These are phyloP conservation scores for Elongisporangium anandrum DNA, from an alignment of 352 stramenopile species.

Conservation along the genomic window DNA sequence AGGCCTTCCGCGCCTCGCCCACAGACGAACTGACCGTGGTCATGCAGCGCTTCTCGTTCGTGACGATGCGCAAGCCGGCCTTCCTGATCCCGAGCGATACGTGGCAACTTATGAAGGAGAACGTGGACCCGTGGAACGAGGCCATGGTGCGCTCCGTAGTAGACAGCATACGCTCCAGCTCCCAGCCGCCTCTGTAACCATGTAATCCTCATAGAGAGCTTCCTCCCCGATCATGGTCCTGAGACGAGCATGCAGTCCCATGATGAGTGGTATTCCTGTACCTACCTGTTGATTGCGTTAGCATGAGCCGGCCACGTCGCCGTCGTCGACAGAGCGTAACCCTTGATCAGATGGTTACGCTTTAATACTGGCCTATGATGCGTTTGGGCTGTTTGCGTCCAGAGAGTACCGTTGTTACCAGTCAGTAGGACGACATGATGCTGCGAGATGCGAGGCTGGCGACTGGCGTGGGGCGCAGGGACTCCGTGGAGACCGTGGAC, in stretches of 20 bases:
- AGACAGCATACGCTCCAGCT: neutral
- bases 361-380: neutral
- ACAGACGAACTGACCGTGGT: constrained; percentile 21
- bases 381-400: neutral
- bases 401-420: neutral
- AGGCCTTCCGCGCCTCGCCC: neutral
- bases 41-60: constrained; percentile 25
- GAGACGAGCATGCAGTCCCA: neutral
- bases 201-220: constrained; percentile 19
- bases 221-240: constrained; percentile 12
- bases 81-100: constrained; percentile 16
- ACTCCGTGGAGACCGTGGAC: neutral
- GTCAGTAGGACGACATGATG: neutral
- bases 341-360: neutral
- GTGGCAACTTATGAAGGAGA: constrained; percentile 17
- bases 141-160: neutral
- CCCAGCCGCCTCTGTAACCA: constrained; percentile 10
- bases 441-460: neutral
- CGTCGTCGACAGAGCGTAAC: neutral
- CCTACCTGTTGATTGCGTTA: neutral
- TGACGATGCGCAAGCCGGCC: constrained; percentile 14
- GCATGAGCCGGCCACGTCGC: neutral
- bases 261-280: too few species aligned
- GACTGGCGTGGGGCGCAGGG: neutral
- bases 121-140: constrained; percentile 22